phyloP scores from a whole-genome alignment of 768 basidiomycete genomes.

The Rhodotorula graminis region DNA sequence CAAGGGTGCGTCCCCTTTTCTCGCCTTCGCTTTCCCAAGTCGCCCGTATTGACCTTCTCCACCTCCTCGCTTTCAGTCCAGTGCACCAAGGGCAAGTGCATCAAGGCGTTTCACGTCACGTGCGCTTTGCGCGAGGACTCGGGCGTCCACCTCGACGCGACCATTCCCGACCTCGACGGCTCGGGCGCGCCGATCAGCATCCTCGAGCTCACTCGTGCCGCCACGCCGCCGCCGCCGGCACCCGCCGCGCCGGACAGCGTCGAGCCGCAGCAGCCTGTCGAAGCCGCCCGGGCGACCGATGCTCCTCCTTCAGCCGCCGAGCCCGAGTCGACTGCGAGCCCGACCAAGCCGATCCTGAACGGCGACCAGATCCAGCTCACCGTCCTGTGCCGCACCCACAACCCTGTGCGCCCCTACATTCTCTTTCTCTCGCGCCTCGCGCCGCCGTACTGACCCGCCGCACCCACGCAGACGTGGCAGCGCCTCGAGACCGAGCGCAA shows the following conservation, averaged over 20 bases:
- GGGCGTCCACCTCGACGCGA: constrained; percentile 42
- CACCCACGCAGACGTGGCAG: constrained; percentile 58
- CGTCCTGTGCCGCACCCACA: constrained; percentile 78
- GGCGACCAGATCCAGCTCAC: constrained; percentile 50
- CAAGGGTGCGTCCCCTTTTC: constrained; percentile 38
- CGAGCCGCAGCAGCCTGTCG: not conserved
- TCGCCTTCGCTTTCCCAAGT: not conserved
- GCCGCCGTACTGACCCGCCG: not conserved
- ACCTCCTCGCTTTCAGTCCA: constrained; percentile 55
- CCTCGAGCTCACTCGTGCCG: constrained; percentile 58
- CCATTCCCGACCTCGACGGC: constrained; percentile 47
- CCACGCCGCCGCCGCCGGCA: not conserved
- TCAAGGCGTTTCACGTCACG: constrained; percentile 86
- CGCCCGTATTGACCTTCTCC: not conserved
- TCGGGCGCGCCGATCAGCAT: constrained; percentile 46
- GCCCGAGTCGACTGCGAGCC: not conserved
- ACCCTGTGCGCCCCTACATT: constrained; percentile 65
- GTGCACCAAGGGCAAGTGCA: constrained; percentile 89
- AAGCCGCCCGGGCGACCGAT: not conserved
- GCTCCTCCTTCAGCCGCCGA: not conserved
- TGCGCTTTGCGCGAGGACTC: constrained; percentile 65
- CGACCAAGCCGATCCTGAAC: constrained; percentile 46
- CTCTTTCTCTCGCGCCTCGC: constrained; percentile 1
- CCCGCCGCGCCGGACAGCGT: not conserved
- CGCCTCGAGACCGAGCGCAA: constrained; percentile 71